These are phyloP conservation scores for Bryoerythrophyllum caledonicum DNA, from an alignment of 225 moss, liverwort and hornwort species.

Conservation along the genomic window DNA sequence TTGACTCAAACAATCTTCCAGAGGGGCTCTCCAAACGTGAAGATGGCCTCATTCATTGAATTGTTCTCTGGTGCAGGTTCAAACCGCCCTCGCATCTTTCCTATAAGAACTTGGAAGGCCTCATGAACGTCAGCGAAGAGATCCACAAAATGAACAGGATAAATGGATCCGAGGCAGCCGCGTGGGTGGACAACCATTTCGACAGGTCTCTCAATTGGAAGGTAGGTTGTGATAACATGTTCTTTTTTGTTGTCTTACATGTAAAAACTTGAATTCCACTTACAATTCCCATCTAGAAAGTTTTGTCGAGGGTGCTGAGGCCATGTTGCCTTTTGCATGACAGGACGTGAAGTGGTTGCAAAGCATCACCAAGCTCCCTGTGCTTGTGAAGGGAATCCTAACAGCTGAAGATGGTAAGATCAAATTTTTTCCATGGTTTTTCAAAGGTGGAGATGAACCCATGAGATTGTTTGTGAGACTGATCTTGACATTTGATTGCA, in stretches of 20 bases:
- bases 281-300: too few relatives aligned
- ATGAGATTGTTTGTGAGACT: constrained; percentile 2
- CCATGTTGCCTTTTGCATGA: background rate
- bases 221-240: too few relatives aligned
- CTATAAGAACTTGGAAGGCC: constrained; percentile 80
- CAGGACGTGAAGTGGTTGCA: constrained; percentile 82
- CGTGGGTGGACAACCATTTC: constrained; percentile 78
- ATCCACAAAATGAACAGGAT: constrained; percentile 68
- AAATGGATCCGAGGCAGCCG: constrained; percentile 62
- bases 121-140: constrained; percentile 44
- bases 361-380: constrained; percentile 70
- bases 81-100: constrained; percentile 55
- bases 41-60: background rate
- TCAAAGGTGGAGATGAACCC: too few relatives aligned
- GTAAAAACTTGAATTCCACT: too few relatives aligned
- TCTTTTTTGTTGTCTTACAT: too few relatives aligned
- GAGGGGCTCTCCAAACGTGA: background rate
- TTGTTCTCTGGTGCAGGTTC: constrained; percentile 49
- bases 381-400: constrained; percentile 77
- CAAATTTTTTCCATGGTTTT: too few relatives aligned
- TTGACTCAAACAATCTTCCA: background rate
- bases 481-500: constrained; percentile 25
- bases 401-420: constrained; percentile 75
- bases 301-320: too few relatives aligned
- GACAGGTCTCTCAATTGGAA: constrained; percentile 91